Base-by-base conservation (phyloP, 345 rosid genomes). In the Lepidium didymum region DNA sequence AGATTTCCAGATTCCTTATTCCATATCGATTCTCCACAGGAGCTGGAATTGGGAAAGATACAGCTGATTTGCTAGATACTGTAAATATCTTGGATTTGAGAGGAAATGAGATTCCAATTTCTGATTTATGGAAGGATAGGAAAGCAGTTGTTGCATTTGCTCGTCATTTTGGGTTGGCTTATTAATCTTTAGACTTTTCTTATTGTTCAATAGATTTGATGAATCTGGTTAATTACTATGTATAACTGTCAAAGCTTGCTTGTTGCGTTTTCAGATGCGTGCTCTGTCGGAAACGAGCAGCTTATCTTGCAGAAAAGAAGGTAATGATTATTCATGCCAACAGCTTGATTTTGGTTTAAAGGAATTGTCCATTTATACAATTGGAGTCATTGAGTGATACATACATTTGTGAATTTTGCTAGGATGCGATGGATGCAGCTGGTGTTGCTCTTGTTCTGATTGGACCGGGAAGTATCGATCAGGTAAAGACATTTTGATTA, bases 391-490 rank as follows among this genome's bases (percentile, higher is more conserved):
- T 64, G n/a, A 51, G 29, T 52, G 13, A 45, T 61, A 6, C 27
- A 45, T 61, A 6, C 19, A n/a, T 56, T 3, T 68, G 52, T 52
- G 68, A 5, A 1, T 56, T 21, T 61, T 71, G 42, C 58, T 80
- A 90, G 98, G 94, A 82, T 74, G 68, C 76, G 57, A 85, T 90
- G 92, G 94, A 90, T 77, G 86, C 85, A 70, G 75, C 92, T 62
- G 92, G 92, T 23, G 97, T 81, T 53, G 67, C 89, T 36, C 91
- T 90, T 67, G 82, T 86, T 79, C 66, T 93, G 27, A 86, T 93
- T 45, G 98, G 97, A 72, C 92, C 96, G 1, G 98, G 97, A 7
- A 88, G 82, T 50, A 69, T 90, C 74, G 87, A 88, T 21, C 98
- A 93, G 92, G 96, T 87, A 78, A 21, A 61, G 7, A 61, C 12